Evolutionary conservation across 1,284 basidiomycete species (phyloP), one percentile per base, ranked within the genome.

Genomic region (Leccinum pseudoinsigne): DNA sequence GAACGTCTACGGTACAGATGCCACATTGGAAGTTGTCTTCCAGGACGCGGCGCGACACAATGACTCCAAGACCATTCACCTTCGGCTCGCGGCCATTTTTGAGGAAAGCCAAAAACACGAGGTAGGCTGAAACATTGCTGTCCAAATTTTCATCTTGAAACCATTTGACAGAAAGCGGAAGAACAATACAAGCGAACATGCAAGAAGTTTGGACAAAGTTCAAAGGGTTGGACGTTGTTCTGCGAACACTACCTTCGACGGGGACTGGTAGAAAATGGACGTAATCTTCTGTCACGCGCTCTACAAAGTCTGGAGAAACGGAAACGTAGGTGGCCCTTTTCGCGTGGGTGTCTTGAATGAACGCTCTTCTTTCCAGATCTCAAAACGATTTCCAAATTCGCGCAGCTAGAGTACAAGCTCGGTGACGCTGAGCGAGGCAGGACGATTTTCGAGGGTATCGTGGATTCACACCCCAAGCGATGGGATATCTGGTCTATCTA

Each of bases 401-500:
- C 96, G 1, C 90, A 97, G 71, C 81, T 97, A 38, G 97, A 99
- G 77, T 99, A 98, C 79, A 95, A 93, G 76, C 80, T 92, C 34
- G 97, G 96, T 11, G 96, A 98, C 67, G 82, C 93, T 2, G 97
- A 99, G 77, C 87, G 97, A 57, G 97, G 95, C 21, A 91, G 93
- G 73, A 98, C 97, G 1, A 85, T 99, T 61, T 99, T 98, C 66
- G 97, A 99, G 75, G 97, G 97, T 42, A 92, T 99, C 62, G 83
- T 99, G 34, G 94, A 97, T 74, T 93, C 90, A 14, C 94, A 98
- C 78, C 90, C 95, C 3, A 98, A 96, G 76, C 87, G 95, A 57
- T 89, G 95, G 80, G 97, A 99, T 75, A 80, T 98, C 50, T 99
- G 98, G 96, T 93, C 92, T 62, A 83, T 98, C 62, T 99, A 99